Conservation (phyloP, 2,329 filamentous ascomycete genomes). For the Verticillium tricorpus region DNA sequence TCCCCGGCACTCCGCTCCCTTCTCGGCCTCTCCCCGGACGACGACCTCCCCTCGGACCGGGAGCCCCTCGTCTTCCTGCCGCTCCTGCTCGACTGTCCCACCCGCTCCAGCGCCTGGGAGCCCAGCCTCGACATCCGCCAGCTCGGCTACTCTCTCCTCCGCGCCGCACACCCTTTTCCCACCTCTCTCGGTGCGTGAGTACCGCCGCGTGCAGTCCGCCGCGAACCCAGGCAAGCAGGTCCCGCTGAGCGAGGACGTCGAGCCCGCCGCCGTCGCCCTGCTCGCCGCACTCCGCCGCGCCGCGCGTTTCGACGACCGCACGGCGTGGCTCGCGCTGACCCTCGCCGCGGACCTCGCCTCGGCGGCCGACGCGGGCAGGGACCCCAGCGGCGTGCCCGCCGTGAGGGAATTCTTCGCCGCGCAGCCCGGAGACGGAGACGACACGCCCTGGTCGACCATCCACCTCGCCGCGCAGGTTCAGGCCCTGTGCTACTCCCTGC, state of each 20-base stretch:
- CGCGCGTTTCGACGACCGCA: constrained; percentile 14
- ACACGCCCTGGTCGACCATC: constrained; percentile 48
- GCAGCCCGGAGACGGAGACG: neutral
- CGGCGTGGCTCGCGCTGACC: constrained; percentile 6
- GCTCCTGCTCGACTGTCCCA: constrained; percentile 53
- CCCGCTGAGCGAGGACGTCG: constrained; percentile 2
- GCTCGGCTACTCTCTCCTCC: constrained; percentile 50
- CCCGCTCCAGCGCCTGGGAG: constrained; percentile 53
- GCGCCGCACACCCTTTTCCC: constrained; percentile 12
- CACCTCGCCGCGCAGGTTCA: constrained; percentile 60
- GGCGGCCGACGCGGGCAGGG: constrained; percentile 21
- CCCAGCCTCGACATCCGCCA: constrained; percentile 44
- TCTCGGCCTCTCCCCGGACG: neutral
- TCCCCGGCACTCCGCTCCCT: neutral
- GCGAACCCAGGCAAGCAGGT: constrained; percentile 10
- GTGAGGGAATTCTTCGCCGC: neutral
- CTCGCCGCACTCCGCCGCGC: constrained; percentile 10
- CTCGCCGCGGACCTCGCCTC: constrained; percentile 9
- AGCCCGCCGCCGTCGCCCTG: constrained; percentile 14
- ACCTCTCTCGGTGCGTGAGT: constrained; percentile 25
- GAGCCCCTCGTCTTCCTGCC: constrained; percentile 57
- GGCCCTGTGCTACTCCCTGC: constrained; percentile 56
- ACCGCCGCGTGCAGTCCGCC: constrained; percentile 23
- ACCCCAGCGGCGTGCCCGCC: neutral
- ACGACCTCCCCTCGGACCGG: constrained; percentile 14